Conservation (phyloP, 805 yeast species). For the Candida sanyiensis region DNA sequence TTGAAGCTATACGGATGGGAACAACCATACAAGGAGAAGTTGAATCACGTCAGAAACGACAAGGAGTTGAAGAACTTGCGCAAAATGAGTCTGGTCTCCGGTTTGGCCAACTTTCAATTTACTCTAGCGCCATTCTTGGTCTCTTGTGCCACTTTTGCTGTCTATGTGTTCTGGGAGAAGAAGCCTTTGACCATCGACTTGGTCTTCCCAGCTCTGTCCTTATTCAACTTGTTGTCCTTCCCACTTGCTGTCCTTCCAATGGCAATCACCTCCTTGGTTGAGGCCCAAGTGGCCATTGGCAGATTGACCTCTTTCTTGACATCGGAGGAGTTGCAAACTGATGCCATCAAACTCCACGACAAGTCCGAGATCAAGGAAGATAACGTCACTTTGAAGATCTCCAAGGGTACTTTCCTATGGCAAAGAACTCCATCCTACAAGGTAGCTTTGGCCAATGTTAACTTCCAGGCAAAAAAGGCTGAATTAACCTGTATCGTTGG, state of each 20-base stretch:
- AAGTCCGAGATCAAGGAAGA: slow-evolving; percentile 56
- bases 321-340: slow-evolving; percentile 76
- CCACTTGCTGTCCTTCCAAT: slow-evolving; percentile 91
- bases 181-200: slow-evolving; percentile 79
- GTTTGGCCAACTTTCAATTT: slow-evolving; percentile 72
- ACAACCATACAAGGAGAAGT: slow-evolving; percentile 65
- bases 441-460: slow-evolving; percentile 59
- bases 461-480: slow-evolving; percentile 63
- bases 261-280: slow-evolving; percentile 80
- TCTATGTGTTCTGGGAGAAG: slow-evolving; percentile 55
- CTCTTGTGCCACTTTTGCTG: slow-evolving; percentile 82
- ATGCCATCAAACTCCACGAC: slow-evolving; percentile 51
- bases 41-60: slow-evolving; percentile 80
- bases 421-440: slow-evolving; percentile 64
- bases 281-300: slow-evolving; percentile 76
- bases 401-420: slow-evolving; percentile 73
- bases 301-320: slow-evolving; percentile 72
- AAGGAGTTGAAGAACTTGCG: slow-evolving; percentile 74
- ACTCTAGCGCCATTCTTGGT: slow-evolving; percentile 85
- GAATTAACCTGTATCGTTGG: slow-evolving; percentile 84
- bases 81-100: slow-evolving; percentile 66
- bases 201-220: slow-evolving; percentile 84
- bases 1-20: slow-evolving; percentile 97
- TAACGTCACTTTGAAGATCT: slow-evolving; percentile 48
- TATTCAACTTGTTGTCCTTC: slow-evolving; percentile 83